Conservation (phyloP, 495 filamentous ascomycete genomes). For the Mytilinidion resinicola region DNA sequence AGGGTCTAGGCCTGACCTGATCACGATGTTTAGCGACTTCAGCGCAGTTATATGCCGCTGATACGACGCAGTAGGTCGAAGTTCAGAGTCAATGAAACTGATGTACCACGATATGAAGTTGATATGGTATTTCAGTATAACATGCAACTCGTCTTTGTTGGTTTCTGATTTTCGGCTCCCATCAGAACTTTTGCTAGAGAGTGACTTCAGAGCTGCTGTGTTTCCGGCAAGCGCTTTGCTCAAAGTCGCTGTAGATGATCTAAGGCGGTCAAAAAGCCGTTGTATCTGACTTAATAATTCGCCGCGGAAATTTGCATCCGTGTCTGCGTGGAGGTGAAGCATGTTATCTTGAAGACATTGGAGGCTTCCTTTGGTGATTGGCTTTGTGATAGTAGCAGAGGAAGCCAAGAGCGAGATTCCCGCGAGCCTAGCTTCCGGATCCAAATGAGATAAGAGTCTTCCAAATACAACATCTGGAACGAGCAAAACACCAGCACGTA, state of each 20-base stretch:
- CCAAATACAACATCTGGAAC: conserved; percentile 43
- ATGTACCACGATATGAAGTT: conserved; percentile 65
- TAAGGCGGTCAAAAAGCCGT: conserved; percentile 45
- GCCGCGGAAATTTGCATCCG: conserved; percentile 75
- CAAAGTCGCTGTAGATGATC: conserved; percentile 26
- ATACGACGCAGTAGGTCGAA: conserved; percentile 72
- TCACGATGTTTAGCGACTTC: conserved; percentile 54
- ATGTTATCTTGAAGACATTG: conserved; percentile 55
- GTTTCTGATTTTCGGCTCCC: background rate
- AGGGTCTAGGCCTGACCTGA: conserved; percentile 50
- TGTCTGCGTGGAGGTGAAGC: conserved; percentile 65
- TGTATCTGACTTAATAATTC: conserved; percentile 67
- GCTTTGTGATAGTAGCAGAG: conserved; percentile 62
- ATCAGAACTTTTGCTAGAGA: background rate
- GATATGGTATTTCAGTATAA: conserved; percentile 39
- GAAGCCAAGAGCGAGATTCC: conserved; percentile 69
- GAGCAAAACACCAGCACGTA: conserved; percentile 25
- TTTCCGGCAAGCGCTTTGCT: conserved; percentile 15
- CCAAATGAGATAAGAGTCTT: conserved; percentile 44
- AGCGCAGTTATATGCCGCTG: conserved; percentile 78
- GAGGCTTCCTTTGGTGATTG: conserved; percentile 55
- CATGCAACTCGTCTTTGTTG: background rate
- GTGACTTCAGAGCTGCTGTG: background rate
- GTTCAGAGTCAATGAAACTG: conserved; percentile 60
- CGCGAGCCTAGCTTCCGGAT: conserved; percentile 47